Evolutionary conservation across 495 filamentous ascomycete species (phyloP).

Genomic region (Cercophora samala): DNA sequence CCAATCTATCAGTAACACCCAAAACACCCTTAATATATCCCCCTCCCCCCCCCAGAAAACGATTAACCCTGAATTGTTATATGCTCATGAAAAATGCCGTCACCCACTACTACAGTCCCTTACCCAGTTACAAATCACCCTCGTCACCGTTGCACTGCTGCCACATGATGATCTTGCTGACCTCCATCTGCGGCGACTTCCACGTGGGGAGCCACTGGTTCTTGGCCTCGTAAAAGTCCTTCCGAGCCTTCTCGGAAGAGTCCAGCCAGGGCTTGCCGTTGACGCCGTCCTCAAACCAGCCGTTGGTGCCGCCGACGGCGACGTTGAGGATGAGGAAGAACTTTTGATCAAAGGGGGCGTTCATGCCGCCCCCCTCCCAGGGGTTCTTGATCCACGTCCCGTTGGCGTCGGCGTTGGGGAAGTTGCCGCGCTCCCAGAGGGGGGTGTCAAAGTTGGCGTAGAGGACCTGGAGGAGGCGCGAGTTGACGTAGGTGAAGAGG

Average conservation of each 20-base stretch:
- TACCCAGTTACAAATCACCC: conserved; percentile 38
- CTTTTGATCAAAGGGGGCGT: conserved; percentile 74
- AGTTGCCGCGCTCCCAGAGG: conserved; percentile 71
- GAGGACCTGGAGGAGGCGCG: conserved; percentile 70
- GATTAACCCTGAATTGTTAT: not conserved
- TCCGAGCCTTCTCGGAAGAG: conserved; percentile 56
- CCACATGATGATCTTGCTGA: conserved; percentile 76
- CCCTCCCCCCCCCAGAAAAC: not conserved
- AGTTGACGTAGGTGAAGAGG: conserved; percentile 82
- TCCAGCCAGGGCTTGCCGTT: conserved; percentile 80
- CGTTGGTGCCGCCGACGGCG: conserved; percentile 78
- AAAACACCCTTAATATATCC: not conserved
- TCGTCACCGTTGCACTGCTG: conserved; percentile 64
- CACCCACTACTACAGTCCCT: too few relatives aligned
- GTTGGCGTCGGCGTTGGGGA: conserved; percentile 64
- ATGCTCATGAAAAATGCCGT: not conserved
- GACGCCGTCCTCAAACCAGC: conserved; percentile 73
- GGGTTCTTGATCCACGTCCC: conserved; percentile 64
- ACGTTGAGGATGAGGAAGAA: conserved; percentile 84
- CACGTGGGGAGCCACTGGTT: conserved; percentile 73
- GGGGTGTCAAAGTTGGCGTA: conserved; percentile 71
- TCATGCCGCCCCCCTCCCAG: conserved; percentile 62
- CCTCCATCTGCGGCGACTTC: conserved; percentile 63
- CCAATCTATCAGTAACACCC: conserved; percentile 4
- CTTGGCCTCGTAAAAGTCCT: conserved; percentile 69